Base-by-base conservation (phyloP, 192 early-diverging fungal species). In the Lunasporangiospora selenospora region DNA sequence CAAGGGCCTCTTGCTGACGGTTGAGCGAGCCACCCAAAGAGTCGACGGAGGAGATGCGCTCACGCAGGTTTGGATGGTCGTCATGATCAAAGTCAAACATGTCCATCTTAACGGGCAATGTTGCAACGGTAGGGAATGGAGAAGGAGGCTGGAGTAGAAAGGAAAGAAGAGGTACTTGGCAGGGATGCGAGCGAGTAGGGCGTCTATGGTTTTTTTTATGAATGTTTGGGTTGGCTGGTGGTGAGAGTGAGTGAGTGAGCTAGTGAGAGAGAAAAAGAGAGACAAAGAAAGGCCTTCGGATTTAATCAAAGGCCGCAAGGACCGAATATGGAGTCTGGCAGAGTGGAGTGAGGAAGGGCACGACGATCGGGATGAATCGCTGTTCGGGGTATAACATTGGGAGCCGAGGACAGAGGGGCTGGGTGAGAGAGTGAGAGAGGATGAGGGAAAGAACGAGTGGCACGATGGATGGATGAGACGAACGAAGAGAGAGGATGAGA, bases 21-120 rank as follows among this genome's bases (percentile, higher is more conserved):
- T 52, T 51, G 37, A 31, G 43, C 54, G 59, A 34, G 3, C 46
- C 59, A 4, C 43, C 53, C 18, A 38, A 46, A 49, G 69, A 73
- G 61, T 78, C 80, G 31, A 69, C 58, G 4, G 76, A 62, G 44
- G 70, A 34, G 38, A 70, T 42, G 47, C 59, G 49, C 47, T 75
- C 60, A 13, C 64, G 53, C 32, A 79, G 55, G 12, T 53, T 66
- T 24, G 77, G 66, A 40, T 77, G 65, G 60, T 78, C 80, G 36
- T 82, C 76, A 40, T 80, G 77, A 60, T 83, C 82, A 62, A 83
- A 83, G 43, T 56, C 53, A 49, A 83, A 83, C 16, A 83, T 51
- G 48, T 76, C 70, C 64, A 76, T 83, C 62, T 38, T 64, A 43
- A 44, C 12, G n/a, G n/a, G n/a, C n/a, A n/a, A n/a, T n/a, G n/a